These are phyloP conservation scores for Corchorus capsularis DNA, from an alignment of 345 rosid species.

Conservation along the genomic window DNA sequence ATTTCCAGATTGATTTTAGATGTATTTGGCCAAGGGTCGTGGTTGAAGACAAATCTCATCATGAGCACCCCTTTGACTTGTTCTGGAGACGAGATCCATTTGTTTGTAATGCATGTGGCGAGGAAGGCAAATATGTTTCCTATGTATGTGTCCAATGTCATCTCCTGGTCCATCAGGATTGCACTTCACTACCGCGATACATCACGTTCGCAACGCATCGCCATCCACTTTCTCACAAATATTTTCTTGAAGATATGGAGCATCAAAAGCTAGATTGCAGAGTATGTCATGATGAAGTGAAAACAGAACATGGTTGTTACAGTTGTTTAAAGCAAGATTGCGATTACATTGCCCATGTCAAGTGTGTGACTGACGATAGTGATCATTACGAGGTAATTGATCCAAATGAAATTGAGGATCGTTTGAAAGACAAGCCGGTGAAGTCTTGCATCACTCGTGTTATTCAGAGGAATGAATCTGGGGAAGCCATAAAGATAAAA, in stretches of 20 bases:
- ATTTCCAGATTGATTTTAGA: not conserved
- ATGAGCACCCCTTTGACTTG: not conserved
- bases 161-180: not conserved
- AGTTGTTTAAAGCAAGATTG: not conserved
- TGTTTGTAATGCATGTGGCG: not conserved
- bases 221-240: not conserved
- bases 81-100: not conserved
- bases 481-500: too few species aligned
- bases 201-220: not conserved
- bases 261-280: not conserved
- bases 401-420: not conserved
- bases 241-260: not conserved
- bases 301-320: too few species aligned
- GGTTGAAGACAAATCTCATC: not conserved
- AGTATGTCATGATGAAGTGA: not conserved
- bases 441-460: not conserved
- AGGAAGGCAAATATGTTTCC: not conserved
- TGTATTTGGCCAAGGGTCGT: not conserved
- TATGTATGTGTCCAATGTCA: not conserved
- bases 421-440: not conserved
- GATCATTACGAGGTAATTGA: not conserved
- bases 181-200: not conserved
- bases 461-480: too few species aligned
- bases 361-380: not conserved
- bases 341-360: not conserved